Percentiles rank a stretch among this genome's conserved stretches.
These are phyloP conservation scores for Pisolithus sp. DNA, from an alignment of 768 basidiomycete species.

Conservation along the genomic window DNA sequence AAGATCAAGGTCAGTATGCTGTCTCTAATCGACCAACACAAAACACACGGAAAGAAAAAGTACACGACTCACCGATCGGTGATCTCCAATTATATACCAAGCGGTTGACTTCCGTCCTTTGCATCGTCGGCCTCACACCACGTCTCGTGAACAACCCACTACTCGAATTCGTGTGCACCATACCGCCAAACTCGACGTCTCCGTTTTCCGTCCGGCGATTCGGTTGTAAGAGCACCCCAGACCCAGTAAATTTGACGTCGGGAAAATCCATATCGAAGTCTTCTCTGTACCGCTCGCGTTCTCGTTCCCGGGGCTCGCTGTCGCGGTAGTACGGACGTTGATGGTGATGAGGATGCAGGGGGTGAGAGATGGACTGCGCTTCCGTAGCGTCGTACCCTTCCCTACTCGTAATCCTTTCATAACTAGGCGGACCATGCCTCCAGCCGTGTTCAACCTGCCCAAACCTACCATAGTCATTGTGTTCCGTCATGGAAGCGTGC, in stretches of 20 bases:
- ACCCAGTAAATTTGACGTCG: not conserved
- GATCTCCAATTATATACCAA: slow-evolving; percentile 62
- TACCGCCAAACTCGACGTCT: slow-evolving; percentile 14
- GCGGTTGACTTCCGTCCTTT: slow-evolving; percentile 35
- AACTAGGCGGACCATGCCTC: slow-evolving; percentile 18
- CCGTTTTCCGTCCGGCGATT: slow-evolving; percentile 21
- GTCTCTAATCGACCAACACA: not conserved
- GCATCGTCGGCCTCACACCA: slow-evolving; percentile 19
- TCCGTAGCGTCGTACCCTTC: not conserved
- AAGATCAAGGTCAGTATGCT: not conserved
- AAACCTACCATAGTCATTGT: not conserved
- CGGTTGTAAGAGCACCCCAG: slow-evolving; percentile 15
- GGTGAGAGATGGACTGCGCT: not conserved
- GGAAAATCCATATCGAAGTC: slow-evolving; percentile 20
- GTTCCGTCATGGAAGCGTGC: not conserved
- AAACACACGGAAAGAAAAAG: not conserved
- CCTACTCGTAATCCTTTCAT: slow-evolving; percentile 27
- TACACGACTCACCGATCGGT: slow-evolving; percentile 49
- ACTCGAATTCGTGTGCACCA: slow-evolving; percentile 30
- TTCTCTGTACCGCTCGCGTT: not conserved
- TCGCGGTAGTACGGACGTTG: not conserved
- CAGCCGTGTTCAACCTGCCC: slow-evolving; percentile 1
- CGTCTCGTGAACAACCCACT: slow-evolving; percentile 36
- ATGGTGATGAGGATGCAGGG: not conserved
- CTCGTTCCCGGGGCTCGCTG: not conserved